These are phyloP conservation scores for Quercus berberidifolia DNA, from an alignment of 306 rosid genomes.

Conservation along the genomic window DNA sequence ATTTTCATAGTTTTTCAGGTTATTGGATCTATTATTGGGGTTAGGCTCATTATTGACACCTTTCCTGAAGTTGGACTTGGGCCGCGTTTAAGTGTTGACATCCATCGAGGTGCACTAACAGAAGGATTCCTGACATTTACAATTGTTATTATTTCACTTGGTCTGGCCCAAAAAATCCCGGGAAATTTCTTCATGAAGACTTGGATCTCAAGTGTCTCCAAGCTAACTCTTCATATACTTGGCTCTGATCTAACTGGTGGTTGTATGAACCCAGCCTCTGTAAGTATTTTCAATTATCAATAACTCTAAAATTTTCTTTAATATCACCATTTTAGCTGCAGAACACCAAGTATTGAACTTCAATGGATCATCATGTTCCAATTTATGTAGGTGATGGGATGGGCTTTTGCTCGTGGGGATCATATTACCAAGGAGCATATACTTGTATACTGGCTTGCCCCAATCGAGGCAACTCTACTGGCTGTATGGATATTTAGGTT, in stretches of 20 bases:
- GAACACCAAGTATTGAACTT: neutral
- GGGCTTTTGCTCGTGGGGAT: constrained; percentile 93
- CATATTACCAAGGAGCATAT: constrained; percentile 87
- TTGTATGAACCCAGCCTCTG: constrained; percentile 92
- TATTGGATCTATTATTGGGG: constrained; percentile 73
- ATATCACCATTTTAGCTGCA: neutral
- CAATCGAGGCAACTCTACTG: constrained; percentile 72
- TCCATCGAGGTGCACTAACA: constrained; percentile 80
- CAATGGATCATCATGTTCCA: neutral
- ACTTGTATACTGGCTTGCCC: constrained; percentile 91
- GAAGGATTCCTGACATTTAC: constrained; percentile 75
- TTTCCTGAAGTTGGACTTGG: constrained; percentile 75
- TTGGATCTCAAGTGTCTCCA: constrained; percentile 91
- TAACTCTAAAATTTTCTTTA: neutral
- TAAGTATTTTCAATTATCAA: constrained; percentile 35
- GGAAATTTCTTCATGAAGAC: constrained; percentile 81
- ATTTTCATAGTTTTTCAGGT: constrained; percentile 44
- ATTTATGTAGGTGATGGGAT: constrained; percentile 73
- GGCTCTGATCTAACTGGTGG: constrained; percentile 96
- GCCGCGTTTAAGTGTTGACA: constrained; percentile 64
- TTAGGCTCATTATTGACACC: constrained; percentile 45
- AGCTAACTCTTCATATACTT: constrained; percentile 69
- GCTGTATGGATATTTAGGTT: constrained; percentile 76
- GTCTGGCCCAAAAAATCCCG: constrained; percentile 49
- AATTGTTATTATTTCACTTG: constrained; percentile 63